A percentile compares a stretch with the other conserved stretches of the same genome.
These are phyloP conservation scores for Penicillium sp. DNA, from an alignment of 2,329 filamentous ascomycete species.

Conservation along the genomic window DNA sequence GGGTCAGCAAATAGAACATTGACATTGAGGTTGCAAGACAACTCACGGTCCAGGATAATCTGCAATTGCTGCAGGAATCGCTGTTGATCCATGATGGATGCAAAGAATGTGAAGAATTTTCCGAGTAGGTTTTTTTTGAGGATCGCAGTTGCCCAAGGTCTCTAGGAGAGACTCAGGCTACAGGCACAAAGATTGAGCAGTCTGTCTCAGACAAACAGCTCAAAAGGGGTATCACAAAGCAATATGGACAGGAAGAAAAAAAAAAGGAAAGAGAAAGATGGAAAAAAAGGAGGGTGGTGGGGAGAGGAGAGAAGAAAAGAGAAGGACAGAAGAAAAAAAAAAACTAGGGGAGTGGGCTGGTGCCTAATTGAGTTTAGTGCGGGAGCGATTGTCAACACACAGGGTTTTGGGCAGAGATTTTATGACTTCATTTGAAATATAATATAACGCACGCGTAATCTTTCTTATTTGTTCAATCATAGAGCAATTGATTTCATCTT, in stretches of 20 bases:
- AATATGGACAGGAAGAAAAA: slow-evolving; percentile 18
- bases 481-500: too few species aligned
- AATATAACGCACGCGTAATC: too few species aligned
- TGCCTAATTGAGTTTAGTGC: slow-evolving; percentile 21
- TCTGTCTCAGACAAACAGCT: slow-evolving; percentile 33
- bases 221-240: slow-evolving; percentile 35
- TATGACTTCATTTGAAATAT: neutral
- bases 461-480: too few species aligned
- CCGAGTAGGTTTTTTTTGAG: slow-evolving; percentile 6
- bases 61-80: slow-evolving; percentile 84
- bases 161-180: slow-evolving; percentile 10
- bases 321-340: slow-evolving; percentile 24
- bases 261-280: slow-evolving; percentile 22
- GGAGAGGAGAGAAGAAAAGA: slow-evolving; percentile 14
- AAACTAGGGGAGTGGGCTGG: slow-evolving; percentile 19
- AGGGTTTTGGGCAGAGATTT: slow-evolving; percentile 7
- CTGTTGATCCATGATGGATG: slow-evolving; percentile 68
- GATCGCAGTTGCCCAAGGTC: slow-evolving; percentile 11
- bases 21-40: slow-evolving; percentile 26
- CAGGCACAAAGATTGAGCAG: slow-evolving; percentile 28
- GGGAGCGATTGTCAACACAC: slow-evolving; percentile 11
- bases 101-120: slow-evolving; percentile 3
- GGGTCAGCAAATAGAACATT: slow-evolving; percentile 18
- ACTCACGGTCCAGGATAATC: slow-evolving; percentile 80
- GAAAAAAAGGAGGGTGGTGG: slow-evolving; percentile 22